Evolutionary conservation across 192 early-diverging fungal species (phyloP).

Genomic region (Globomyces pollinis-pini): DNA sequence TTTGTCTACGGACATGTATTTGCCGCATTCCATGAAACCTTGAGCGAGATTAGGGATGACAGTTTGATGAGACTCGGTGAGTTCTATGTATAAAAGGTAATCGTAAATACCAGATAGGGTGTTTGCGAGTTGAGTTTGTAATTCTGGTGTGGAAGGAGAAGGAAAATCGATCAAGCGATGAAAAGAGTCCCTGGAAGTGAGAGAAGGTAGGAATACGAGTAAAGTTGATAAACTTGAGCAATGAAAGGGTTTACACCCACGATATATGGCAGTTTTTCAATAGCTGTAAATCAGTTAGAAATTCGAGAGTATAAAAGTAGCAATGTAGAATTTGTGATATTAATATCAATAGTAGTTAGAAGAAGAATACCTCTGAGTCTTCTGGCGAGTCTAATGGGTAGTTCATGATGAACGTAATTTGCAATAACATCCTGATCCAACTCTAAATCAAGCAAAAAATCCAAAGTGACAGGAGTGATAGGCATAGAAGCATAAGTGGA

Average conservation of each 20-base stretch:
- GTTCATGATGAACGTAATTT: slow-evolving; percentile 46
- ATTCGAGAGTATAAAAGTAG: no score
- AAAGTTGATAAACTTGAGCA: slow-evolving; percentile 69
- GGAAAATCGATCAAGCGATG: slow-evolving; percentile 61
- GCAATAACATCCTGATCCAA: slow-evolving; percentile 43
- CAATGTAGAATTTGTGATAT: no score
- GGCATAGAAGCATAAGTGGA: slow-evolving; percentile 35
- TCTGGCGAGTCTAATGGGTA: slow-evolving; percentile 83
- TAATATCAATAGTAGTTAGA: no score
- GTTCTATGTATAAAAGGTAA: no score
- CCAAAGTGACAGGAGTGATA: slow-evolving; percentile 65
- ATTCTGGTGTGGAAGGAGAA: slow-evolving; percentile 41
- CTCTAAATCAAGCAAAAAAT: slow-evolving; percentile 68
- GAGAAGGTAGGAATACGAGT: no score
- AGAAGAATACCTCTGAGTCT: slow-evolving; percentile 68
- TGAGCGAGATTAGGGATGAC: slow-evolving; percentile 87
- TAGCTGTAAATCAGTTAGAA: slow-evolving; percentile 39
- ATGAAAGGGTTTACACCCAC: slow-evolving; percentile 95
- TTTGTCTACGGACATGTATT: slow-evolving; percentile 69
- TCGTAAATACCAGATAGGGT: no score
- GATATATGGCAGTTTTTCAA: slow-evolving; percentile 89
- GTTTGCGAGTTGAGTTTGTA: slow-evolving; percentile 60
- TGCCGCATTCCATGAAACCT: slow-evolving; percentile 84
- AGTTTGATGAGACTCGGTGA: slow-evolving; percentile 70
- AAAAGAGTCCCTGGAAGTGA: slow-evolving; percentile 42